phyloP scores from a whole-genome alignment of 1,139 yeast species.

The Lodderomyces jiufengensis region DNA sequence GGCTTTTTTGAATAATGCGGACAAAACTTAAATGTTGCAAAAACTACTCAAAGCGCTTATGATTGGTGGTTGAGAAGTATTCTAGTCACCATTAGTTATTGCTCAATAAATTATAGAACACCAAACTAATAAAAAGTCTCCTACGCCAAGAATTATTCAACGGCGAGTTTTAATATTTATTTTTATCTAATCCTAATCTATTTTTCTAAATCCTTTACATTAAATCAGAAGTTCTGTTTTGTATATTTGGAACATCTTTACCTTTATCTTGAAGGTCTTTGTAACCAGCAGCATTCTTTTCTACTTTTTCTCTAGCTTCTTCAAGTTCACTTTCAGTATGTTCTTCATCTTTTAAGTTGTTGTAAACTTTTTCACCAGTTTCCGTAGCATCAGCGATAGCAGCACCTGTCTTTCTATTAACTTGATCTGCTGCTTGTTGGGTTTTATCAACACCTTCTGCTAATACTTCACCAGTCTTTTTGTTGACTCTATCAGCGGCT shows the following conservation, averaged over 20 bases:
- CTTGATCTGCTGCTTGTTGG: slow-evolving; percentile 13
- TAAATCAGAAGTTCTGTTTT: slow-evolving; percentile 45
- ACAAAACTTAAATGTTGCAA: no score
- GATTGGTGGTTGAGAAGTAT: no score
- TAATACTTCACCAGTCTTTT: slow-evolving; percentile 24
- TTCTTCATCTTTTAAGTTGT: slow-evolving; percentile 2
- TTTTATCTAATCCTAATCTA: no score
- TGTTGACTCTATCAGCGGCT: slow-evolving; percentile 19
- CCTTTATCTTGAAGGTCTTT: slow-evolving; percentile 42
- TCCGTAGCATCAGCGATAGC: slow-evolving; percentile 28
- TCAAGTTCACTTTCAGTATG: not conserved
- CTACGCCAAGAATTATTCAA: no score
- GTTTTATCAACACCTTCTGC: slow-evolving; percentile 24
- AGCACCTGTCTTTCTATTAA: slow-evolving; percentile 24
- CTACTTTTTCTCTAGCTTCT: slow-evolving; percentile 9
- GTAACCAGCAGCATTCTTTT: slow-evolving; percentile 32
- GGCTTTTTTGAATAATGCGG: no score
- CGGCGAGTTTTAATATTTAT: no score
- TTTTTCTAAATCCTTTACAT: slow-evolving; percentile 13
- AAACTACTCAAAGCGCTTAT: no score
- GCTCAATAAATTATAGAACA: no score
- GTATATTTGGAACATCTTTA: slow-evolving; percentile 37
- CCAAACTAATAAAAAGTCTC: no score
- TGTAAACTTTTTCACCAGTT: slow-evolving; percentile 11
- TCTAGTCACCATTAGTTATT: no score